Evolutionary conservation across 345 rosid species (phyloP), one percentile per base, ranked within the genome.

Genomic region (Acer campestre): DNA sequence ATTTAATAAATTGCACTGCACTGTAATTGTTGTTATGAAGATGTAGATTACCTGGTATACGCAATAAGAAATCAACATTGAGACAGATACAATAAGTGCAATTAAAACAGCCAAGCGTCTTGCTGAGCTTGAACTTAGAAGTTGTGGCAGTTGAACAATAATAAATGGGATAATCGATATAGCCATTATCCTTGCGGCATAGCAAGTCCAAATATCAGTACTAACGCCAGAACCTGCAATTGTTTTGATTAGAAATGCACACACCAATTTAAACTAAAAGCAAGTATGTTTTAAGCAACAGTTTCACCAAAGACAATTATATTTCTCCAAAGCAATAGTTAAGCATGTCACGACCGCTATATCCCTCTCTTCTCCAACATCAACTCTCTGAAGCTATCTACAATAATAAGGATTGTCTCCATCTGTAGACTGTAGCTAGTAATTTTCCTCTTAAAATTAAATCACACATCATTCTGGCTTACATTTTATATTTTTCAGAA

Each of bases 121-220:
- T 82, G 92, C 98, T 10, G 97, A 90, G 10, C 88, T 88, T 38
- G 98, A 91, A 61, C 80, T 67, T 71, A 94, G 79, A 79, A 86
- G 29, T 70, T 96, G 97, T 9, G 93, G 97, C 61, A 93, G 73
- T 85, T 96, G 98, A 71, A 96, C 98, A 71, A 94, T 80, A 71
- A 96, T 2, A 77, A 94, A 96, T 7, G 99, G 99, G 56, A 96
- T 80, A 64, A 96, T 80, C 9, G 99, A 96, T 73, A 92, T 76
- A 23, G 82, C 83, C 99, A 96, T 96, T 56, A 96, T 92, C 75
- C 86, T 70, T 53, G 99, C 99, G 68, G 97, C 94, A 68, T 88
- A 91, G 78, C 89, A 85, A 40, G 99, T 96, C 94, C 92, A 90
- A 46, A 80, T 23, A 85, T 96, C 99, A 18, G 89, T 88, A 70